Conservation (phyloP, 2,329 filamentous ascomycete species). For the Ophiostoma montium region DNA sequence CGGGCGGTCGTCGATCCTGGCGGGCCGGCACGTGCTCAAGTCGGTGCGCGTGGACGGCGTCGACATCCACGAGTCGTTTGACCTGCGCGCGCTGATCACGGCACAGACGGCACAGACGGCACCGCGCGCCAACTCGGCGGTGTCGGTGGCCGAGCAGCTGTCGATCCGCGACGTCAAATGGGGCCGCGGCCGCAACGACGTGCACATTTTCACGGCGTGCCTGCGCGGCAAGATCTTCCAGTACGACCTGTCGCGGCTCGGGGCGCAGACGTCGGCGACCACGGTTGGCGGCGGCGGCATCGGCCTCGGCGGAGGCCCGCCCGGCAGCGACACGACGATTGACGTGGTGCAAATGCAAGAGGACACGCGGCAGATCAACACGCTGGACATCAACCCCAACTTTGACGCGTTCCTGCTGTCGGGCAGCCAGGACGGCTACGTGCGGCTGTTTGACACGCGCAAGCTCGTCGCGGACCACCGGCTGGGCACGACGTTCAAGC, state of each 20-base stretch:
- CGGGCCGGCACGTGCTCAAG: slow-evolving; percentile 46
- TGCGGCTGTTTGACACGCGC: slow-evolving; percentile 46
- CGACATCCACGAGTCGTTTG: slow-evolving; percentile 39
- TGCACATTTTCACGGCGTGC: slow-evolving; percentile 47
- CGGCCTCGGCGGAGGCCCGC: too few species aligned
- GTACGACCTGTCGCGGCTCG: slow-evolving; percentile 42
- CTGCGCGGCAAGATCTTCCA: slow-evolving; percentile 50
- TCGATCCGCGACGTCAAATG: slow-evolving; percentile 51
- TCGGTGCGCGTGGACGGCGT: slow-evolving; percentile 39
- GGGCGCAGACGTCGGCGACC: slow-evolving; percentile 13
- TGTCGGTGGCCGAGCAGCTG: slow-evolving; percentile 39
- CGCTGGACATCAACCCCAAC: slow-evolving; percentile 48
- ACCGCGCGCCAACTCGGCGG: slow-evolving; percentile 25
- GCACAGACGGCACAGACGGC: slow-evolving; percentile 25
- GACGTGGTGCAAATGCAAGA: slow-evolving; percentile 45
- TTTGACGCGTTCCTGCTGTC: slow-evolving; percentile 42
- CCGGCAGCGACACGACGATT: slow-evolving; percentile 22
- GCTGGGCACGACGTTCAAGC: slow-evolving; percentile 35
- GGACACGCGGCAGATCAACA: slow-evolving; percentile 49
- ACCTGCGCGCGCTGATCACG: slow-evolving; percentile 41
- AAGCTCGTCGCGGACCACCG: slow-evolving; percentile 28
- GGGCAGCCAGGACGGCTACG: slow-evolving; percentile 49
- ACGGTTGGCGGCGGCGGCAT: slow-evolving; percentile 15
- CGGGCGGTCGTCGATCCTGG: slow-evolving; percentile 40
- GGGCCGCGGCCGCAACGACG: slow-evolving; percentile 31